Percentiles rank a stretch among this genome's conserved stretches.
These are phyloP conservation scores for Daldinia caldariorum DNA, from an alignment of 495 filamentous ascomycete species.

Conservation along the genomic window DNA sequence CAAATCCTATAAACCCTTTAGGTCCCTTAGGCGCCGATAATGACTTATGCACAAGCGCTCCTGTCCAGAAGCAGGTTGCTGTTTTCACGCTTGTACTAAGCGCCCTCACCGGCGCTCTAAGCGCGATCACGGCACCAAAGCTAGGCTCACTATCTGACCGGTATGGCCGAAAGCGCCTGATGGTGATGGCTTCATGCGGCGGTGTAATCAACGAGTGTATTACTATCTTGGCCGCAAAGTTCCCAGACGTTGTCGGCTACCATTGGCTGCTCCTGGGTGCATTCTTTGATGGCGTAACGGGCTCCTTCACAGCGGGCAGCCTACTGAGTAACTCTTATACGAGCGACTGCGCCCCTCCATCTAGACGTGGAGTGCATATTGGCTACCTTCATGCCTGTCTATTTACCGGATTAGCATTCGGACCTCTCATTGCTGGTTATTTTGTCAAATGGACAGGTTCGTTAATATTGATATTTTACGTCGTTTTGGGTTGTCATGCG, in stretches of 20 bases:
- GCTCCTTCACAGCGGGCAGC: slow-evolving; percentile 85
- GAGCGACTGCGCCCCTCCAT: slow-evolving; percentile 84
- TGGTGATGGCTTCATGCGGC: slow-evolving; percentile 73
- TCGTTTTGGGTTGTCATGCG: slow-evolving; percentile 73
- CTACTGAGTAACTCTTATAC: slow-evolving; percentile 86
- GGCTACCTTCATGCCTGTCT: slow-evolving; percentile 88
- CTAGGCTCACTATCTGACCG: slow-evolving; percentile 88
- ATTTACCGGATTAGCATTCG: slow-evolving; percentile 85
- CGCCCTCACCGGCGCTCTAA: slow-evolving; percentile 74
- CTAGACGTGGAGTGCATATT: slow-evolving; percentile 83
- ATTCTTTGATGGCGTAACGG: slow-evolving; percentile 81
- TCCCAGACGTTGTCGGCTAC: slow-evolving; percentile 74
- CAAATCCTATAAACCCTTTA: slow-evolving; percentile 68
- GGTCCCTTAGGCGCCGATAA: slow-evolving; percentile 73
- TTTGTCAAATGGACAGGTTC: slow-evolving; percentile 75
- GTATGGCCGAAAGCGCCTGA: slow-evolving; percentile 78
- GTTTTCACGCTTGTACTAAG: slow-evolving; percentile 78
- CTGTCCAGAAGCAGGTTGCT: slow-evolving; percentile 78
- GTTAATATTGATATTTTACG: slow-evolving; percentile 79
- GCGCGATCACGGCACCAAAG: slow-evolving; percentile 80
- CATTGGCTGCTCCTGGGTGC: slow-evolving; percentile 78
- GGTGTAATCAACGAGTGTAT: slow-evolving; percentile 75
- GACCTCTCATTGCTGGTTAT: slow-evolving; percentile 80
- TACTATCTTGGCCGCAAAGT: slow-evolving; percentile 77
- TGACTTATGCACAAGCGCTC: slow-evolving; percentile 73